Conservation (phyloP, 139 green algal species). For the Nannochloris sp. region DNA sequence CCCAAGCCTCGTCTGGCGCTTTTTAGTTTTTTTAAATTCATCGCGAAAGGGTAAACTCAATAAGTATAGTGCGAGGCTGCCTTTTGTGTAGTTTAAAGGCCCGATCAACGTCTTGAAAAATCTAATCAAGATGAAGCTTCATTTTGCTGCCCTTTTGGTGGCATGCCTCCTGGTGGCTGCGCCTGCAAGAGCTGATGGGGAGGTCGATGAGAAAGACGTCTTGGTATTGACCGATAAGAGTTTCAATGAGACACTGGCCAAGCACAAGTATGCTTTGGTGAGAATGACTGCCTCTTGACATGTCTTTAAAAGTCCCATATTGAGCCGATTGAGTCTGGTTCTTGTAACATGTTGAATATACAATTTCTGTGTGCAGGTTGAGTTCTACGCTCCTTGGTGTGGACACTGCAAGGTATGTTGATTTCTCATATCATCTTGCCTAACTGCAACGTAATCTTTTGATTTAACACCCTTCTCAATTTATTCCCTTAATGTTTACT, state of each 20-base stretch:
- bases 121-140: no score
- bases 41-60: no score
- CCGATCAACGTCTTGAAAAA: no score
- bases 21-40: no score
- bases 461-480: no score
- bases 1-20: no score
- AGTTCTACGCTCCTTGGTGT: conserved; percentile 77
- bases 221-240: conserved; percentile 61
- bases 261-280: conserved; percentile 64
- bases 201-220: conserved; percentile 56
- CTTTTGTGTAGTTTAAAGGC: no score
- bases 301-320: not conserved
- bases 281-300: not conserved
- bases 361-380: conserved; percentile 34
- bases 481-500: not conserved
- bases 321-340: not conserved
- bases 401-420: conserved; percentile 63
- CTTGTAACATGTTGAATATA: no score
- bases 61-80: no score
- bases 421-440: not conserved
- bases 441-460: not conserved
- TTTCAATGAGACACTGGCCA: conserved; percentile 45
- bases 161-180: not conserved
- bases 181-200: not conserved
- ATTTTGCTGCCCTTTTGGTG: not conserved